Evolutionary conservation across 768 basidiomycete species (phyloP).

Genomic region (Mycena alexandri): DNA sequence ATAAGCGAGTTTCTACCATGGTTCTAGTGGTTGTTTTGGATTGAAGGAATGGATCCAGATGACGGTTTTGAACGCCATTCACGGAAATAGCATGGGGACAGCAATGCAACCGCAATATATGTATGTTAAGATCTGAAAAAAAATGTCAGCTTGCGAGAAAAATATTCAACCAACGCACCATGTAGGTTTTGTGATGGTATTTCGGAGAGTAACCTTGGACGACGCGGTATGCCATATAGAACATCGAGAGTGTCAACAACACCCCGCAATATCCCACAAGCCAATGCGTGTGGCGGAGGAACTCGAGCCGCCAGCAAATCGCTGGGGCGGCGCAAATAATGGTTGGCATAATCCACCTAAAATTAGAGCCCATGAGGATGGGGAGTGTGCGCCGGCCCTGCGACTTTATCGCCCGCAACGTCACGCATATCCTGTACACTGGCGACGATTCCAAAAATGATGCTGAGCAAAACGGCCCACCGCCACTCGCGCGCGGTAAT

Average conservation of each 20-base stretch:
- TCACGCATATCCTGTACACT: slow-evolving; percentile 58
- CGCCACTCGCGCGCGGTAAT: slow-evolving; percentile 20
- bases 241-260: slow-evolving; percentile 19
- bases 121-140: slow-evolving; percentile 28
- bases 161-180: slow-evolving; percentile 8
- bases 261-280: slow-evolving; percentile 17
- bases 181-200: slow-evolving; percentile 36
- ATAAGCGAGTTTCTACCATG: no score
- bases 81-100: slow-evolving; percentile 31
- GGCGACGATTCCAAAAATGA: slow-evolving; percentile 53
- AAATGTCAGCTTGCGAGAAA: background rate
- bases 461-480: slow-evolving; percentile 28
- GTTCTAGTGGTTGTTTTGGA: no score
- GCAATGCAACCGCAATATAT: slow-evolving; percentile 33
- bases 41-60: no score
- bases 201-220: slow-evolving; percentile 6
- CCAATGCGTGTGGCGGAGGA: slow-evolving; percentile 18
- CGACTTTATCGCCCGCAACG: slow-evolving; percentile 50
- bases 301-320: slow-evolving; percentile 30
- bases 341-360: slow-evolving; percentile 40
- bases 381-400: slow-evolving; percentile 54
- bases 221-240: slow-evolving; percentile 34
- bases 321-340: slow-evolving; percentile 16
- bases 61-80: no score
- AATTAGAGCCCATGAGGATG: slow-evolving; percentile 52